phyloP scores from a whole-genome alignment of 2,329 filamentous ascomycete genomes.

The Pestalotiopsis fici region DNA sequence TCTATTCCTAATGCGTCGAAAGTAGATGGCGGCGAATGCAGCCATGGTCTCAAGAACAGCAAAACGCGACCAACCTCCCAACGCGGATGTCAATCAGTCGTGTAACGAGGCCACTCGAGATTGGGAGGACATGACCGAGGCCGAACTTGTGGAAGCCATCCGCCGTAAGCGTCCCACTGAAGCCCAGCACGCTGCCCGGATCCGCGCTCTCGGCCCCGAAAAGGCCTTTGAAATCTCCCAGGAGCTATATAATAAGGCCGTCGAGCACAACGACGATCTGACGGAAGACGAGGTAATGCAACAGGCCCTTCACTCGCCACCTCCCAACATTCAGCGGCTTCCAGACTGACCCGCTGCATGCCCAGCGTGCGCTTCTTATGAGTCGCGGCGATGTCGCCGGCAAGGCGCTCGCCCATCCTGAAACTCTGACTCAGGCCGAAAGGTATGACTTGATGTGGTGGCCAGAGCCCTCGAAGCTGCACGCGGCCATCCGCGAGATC shows the following conservation, averaged over 20 bases:
- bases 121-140: too few species aligned
- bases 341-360: background rate
- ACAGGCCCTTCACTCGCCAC: background rate
- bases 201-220: background rate
- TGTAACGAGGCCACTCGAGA: too few species aligned
- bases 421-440: background rate
- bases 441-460: background rate
- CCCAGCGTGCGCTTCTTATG: background rate
- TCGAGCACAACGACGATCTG: background rate
- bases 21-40: too few species aligned
- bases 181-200: background rate
- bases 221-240: background rate
- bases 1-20: too few species aligned
- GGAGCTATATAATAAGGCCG: background rate
- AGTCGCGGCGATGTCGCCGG: slow-evolving; percentile 16
- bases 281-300: background rate
- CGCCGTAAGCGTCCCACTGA: background rate
- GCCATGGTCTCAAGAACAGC: too few species aligned
- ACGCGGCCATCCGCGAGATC: background rate
- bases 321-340: too few species aligned
- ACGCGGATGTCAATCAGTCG: too few species aligned
- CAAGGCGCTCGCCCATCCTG: background rate
- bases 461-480: background rate
- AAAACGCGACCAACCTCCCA: too few species aligned
- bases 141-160: too few species aligned